Conservation (phyloP, 768 basidiomycete genomes). For the Cystoderma amianthinum region DNA sequence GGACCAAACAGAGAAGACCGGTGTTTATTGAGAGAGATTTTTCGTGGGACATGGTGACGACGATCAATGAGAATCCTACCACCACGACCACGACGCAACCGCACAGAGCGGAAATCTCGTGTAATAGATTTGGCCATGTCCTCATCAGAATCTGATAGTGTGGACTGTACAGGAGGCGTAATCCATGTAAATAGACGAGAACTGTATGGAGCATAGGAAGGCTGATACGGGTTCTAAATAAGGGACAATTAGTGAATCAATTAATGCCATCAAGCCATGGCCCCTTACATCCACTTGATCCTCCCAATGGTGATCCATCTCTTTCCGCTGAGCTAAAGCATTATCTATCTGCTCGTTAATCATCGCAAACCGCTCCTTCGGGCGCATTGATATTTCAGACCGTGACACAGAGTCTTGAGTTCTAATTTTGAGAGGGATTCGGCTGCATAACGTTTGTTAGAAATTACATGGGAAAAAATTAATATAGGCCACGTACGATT, state of each 20-base stretch:
- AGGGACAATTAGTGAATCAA: conserved; percentile 3
- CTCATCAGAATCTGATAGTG: conserved; percentile 16
- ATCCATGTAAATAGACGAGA: conserved; percentile 65
- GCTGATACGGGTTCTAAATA: conserved; percentile 64
- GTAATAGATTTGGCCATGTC: conserved; percentile 19
- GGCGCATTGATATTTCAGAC: conserved; percentile 46
- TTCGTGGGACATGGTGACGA: conserved; percentile 27
- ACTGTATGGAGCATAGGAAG: conserved; percentile 46
- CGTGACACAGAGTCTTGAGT: conserved; percentile 38
- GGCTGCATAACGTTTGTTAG: conserved; percentile 21
- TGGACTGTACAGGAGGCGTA: conserved; percentile 25
- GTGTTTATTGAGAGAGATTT: conserved; percentile 10
- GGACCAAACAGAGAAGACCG: conserved; percentile 21
- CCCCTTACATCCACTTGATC: conserved; percentile 72
- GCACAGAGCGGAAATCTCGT: conserved; percentile 40
- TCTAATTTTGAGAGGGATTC: conserved; percentile 47
- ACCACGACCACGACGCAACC: conserved; percentile 76
- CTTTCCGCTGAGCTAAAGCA: conserved; percentile 56
- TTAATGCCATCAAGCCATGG: no score
- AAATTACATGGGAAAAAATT: conserved; percentile 1
- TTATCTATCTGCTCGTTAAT: conserved; percentile 60
- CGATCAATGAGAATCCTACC: conserved; percentile 78
- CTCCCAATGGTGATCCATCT: conserved; percentile 79
- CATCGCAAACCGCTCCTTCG: conserved; percentile 55
- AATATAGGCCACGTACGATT: conserved; percentile 23